These are phyloP conservation scores for Saccharomycopsis lassenensis DNA, from an alignment of 805 yeast genomes.

Conservation along the genomic window DNA sequence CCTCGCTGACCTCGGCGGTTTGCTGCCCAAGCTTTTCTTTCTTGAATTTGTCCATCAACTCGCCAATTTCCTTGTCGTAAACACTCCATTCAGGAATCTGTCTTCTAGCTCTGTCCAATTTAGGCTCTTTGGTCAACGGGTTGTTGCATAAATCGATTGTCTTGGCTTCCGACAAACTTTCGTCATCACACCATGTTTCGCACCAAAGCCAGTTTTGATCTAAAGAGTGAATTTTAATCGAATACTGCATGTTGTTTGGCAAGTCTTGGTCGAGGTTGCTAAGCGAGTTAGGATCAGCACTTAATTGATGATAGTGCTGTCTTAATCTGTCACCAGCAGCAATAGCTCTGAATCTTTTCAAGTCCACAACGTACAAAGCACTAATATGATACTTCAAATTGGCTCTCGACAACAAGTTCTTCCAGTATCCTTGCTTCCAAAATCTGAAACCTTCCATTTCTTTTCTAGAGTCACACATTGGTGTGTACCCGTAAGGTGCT, in stretches of 20 bases:
- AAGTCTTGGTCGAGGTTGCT: constrained; percentile 85
- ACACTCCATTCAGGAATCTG: constrained; percentile 69
- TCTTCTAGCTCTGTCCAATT: constrained; percentile 62
- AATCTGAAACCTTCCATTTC: constrained; percentile 82
- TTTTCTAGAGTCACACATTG: constrained; percentile 71
- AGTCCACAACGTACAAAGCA: constrained; percentile 75
- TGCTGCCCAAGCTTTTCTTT: background rate
- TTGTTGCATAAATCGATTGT: constrained; percentile 80
- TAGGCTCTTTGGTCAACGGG: constrained; percentile 72
- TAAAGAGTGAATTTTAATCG: constrained; percentile 56
- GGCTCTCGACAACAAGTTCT: constrained; percentile 41
- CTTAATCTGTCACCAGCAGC: constrained; percentile 76
- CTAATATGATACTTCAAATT: constrained; percentile 66
- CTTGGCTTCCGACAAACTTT: constrained; percentile 47
- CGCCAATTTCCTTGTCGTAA: constrained; percentile 47
- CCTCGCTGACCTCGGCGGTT: background rate
- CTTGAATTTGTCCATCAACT: constrained; percentile 21
- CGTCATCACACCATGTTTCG: constrained; percentile 83
- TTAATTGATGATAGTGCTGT: constrained; percentile 71
- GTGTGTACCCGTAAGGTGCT: constrained; percentile 79
- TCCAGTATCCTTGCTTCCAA: constrained; percentile 95
- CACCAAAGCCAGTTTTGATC: constrained; percentile 90
- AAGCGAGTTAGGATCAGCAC: constrained; percentile 69
- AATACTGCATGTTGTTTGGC: constrained; percentile 74
- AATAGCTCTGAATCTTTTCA: constrained; percentile 48